These are phyloP conservation scores for Suhomyces taliae DNA, from an alignment of 1,139 yeast genomes.

Conservation along the genomic window DNA sequence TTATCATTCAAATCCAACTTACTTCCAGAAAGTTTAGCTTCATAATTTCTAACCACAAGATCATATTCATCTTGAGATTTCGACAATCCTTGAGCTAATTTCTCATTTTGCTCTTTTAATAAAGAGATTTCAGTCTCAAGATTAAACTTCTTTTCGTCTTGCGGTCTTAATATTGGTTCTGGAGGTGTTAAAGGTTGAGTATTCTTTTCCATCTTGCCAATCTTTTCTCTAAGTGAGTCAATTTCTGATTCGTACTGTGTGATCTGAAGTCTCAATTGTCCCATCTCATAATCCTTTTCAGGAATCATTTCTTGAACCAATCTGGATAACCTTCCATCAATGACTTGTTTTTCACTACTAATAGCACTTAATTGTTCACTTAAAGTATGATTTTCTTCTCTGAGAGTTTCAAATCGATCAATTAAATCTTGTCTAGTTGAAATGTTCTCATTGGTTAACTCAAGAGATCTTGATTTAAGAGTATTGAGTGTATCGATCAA, in stretches of 20 bases:
- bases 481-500: background rate
- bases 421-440: slow-evolving; percentile 4
- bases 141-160: slow-evolving; percentile 22
- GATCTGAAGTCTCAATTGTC: slow-evolving; percentile 16
- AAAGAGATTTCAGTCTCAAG: slow-evolving; percentile 22
- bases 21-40: slow-evolving; percentile 24
- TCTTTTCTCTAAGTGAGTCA: background rate
- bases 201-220: no score
- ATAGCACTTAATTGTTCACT: background rate
- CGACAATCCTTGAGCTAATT: slow-evolving; percentile 18
- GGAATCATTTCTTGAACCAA: slow-evolving; percentile 15
- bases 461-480: background rate
- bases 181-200: background rate
- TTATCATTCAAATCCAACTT: slow-evolving; percentile 25
- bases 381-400: slow-evolving; percentile 17
- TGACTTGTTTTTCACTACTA: background rate
- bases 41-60: slow-evolving; percentile 19
- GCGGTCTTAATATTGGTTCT: background rate
- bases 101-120: slow-evolving; percentile 20
- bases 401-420: slow-evolving; percentile 11
- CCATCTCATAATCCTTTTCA: slow-evolving; percentile 27
- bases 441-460: background rate
- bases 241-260: slow-evolving; percentile 11
- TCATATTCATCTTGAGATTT: slow-evolving; percentile 19
- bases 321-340: background rate